Conservation (phyloP, 2,329 filamentous ascomycete species). For the Colletotrichum camelliae region DNA sequence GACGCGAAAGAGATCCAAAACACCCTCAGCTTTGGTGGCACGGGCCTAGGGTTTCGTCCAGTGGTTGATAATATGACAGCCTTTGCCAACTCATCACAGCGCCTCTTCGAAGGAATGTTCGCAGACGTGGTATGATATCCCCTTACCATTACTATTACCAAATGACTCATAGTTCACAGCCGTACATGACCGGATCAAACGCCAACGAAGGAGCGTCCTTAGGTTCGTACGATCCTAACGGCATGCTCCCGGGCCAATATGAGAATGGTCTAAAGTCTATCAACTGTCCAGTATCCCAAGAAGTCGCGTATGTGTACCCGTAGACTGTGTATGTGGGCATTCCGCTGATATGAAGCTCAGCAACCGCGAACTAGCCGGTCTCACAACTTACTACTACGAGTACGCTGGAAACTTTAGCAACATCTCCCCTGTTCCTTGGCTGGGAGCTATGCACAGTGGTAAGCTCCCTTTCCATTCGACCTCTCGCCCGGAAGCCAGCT, state of each 20-base stretch:
- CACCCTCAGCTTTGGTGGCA: background rate
- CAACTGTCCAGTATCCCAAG: background rate
- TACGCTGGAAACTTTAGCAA: conserved; percentile 45
- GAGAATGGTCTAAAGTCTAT: background rate
- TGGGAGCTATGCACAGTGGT: conserved; percentile 38
- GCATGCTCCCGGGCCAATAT: background rate
- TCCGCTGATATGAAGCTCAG: background rate
- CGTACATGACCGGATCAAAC: conserved; percentile 5
- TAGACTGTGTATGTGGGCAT: background rate
- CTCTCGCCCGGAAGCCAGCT: no score
- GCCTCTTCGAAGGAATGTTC: background rate
- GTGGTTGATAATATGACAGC: conserved; percentile 1
- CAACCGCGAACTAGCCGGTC: background rate
- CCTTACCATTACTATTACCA: background rate
- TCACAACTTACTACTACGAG: conserved; percentile 43
- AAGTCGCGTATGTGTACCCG: background rate
- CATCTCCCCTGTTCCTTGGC: conserved; percentile 40
- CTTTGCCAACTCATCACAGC: background rate
- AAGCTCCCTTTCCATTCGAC: background rate
- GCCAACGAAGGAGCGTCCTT: conserved; percentile 6
- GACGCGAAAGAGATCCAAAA: background rate
- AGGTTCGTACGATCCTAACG: background rate
- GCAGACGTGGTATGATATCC: background rate
- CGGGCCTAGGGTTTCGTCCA: background rate
- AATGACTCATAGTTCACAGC: background rate